Evolutionary conservation across 176 grass and related monocot species (phyloP).

Genomic region (Rhynchospora pubera): DNA sequence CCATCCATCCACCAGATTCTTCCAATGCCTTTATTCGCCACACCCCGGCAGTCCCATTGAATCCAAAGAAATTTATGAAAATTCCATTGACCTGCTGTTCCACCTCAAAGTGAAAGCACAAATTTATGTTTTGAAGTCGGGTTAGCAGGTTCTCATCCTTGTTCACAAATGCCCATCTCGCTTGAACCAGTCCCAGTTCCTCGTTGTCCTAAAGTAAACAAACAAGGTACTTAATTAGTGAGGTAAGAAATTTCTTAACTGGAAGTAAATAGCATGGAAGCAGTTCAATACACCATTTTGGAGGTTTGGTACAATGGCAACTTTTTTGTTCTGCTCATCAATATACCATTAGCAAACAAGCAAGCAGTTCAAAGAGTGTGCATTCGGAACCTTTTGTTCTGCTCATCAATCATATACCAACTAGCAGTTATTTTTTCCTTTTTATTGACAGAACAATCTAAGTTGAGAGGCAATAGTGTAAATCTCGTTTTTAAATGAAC

Average conservation of each 20-base stretch:
- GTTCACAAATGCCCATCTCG: conserved; percentile 48
- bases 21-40: conserved; percentile 50
- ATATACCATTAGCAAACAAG: no score
- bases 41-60: conserved; percentile 45
- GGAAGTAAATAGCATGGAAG: background rate
- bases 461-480: background rate
- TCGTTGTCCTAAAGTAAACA: conserved; percentile 25
- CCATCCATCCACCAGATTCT: conserved; percentile 45
- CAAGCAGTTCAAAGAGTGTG: background rate
- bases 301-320: background rate
- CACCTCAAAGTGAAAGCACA: conserved; percentile 56
- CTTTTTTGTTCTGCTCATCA: background rate
- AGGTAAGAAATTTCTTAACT: background rate
- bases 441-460: background rate
- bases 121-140: conserved; percentile 39
- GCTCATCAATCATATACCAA: background rate
- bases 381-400: background rate
- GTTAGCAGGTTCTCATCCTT: conserved; percentile 48
- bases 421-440: background rate
- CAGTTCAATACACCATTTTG: background rate
- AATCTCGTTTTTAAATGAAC: background rate
- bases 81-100: conserved; percentile 47
- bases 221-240: background rate
- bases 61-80: conserved; percentile 48
- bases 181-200: conserved; percentile 40